Conservation (phyloP, 108 stramenopile genomes). For the Cyclotella cryptica region DNA sequence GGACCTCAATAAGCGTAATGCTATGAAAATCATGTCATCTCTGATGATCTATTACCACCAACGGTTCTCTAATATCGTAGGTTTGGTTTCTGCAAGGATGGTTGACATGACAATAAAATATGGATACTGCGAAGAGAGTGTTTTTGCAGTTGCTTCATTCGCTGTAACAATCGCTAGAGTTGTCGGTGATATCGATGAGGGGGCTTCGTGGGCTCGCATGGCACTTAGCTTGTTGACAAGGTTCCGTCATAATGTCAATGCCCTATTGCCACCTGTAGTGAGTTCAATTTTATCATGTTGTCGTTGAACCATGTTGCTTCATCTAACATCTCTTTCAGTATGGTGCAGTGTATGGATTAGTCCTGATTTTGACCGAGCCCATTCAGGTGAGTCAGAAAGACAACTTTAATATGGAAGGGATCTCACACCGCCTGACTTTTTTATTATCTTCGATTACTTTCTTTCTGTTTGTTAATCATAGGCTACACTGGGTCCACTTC, state of each 20-base stretch:
- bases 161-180: constrained; percentile 20
- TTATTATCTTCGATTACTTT: no score
- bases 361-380: constrained; percentile 6
- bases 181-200: constrained; percentile 31
- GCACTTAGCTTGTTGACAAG: constrained; percentile 16
- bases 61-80: constrained; percentile 3
- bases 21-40: constrained; percentile 32
- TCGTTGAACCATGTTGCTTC: no score
- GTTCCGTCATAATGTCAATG: neutral
- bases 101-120: constrained; percentile 32
- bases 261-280: constrained; percentile 15
- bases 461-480: neutral
- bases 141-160: constrained; percentile 19
- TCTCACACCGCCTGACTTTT: no score
- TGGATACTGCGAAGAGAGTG: constrained; percentile 33
- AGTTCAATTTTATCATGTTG: neutral
- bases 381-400: neutral
- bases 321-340: no score
- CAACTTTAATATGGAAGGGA: no score
- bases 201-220: constrained; percentile 33
- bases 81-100: constrained; percentile 38
- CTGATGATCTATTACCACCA: constrained; percentile 10
- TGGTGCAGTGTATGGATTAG: constrained; percentile 14
- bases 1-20: constrained; percentile 22
- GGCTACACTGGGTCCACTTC: neutral